phyloP scores from a whole-genome alignment of 169 alveolate genomes.

The Cryptosporidium canis region DNA sequence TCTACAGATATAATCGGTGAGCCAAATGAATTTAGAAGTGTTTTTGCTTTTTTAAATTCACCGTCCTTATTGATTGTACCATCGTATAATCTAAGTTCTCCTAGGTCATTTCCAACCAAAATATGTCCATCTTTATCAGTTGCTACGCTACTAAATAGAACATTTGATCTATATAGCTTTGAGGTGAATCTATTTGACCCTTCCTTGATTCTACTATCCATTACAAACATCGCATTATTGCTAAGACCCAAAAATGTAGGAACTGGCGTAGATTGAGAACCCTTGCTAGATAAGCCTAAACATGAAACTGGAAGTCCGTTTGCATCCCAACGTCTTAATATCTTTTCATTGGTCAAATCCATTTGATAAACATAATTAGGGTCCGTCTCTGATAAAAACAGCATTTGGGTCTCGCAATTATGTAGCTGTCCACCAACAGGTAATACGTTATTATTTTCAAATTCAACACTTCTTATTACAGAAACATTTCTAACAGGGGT shows the following conservation, averaged over 20 bases:
- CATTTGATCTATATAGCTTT: constrained; percentile 74
- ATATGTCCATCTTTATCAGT: constrained; percentile 78
- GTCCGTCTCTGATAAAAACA: constrained; percentile 74
- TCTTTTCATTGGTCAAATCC: constrained; percentile 76
- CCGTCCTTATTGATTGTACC: constrained; percentile 76
- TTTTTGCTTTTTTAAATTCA: constrained; percentile 76
- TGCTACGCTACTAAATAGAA: constrained; percentile 74
- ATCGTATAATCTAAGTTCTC: constrained; percentile 80
- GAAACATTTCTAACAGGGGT: constrained; percentile 58
- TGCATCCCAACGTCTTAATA: constrained; percentile 77
- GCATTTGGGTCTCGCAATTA: constrained; percentile 75
- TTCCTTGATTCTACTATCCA: constrained; percentile 78
- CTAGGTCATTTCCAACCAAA: constrained; percentile 75
- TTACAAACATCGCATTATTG: constrained; percentile 74
- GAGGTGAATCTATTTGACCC: constrained; percentile 71
- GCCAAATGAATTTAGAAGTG: constrained; percentile 75
- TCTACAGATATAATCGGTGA: constrained; percentile 76
- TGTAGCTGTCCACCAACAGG: constrained; percentile 73
- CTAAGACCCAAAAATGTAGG: constrained; percentile 75
- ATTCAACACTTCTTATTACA: constrained; percentile 53
- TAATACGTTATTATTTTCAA: constrained; percentile 62
- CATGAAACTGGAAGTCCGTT: constrained; percentile 74
- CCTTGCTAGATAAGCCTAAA: constrained; percentile 74
- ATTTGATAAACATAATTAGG: constrained; percentile 76
- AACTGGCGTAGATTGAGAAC: constrained; percentile 71